Conservation (phyloP, 306 rosid species). For the Crotalaria pallida region DNA sequence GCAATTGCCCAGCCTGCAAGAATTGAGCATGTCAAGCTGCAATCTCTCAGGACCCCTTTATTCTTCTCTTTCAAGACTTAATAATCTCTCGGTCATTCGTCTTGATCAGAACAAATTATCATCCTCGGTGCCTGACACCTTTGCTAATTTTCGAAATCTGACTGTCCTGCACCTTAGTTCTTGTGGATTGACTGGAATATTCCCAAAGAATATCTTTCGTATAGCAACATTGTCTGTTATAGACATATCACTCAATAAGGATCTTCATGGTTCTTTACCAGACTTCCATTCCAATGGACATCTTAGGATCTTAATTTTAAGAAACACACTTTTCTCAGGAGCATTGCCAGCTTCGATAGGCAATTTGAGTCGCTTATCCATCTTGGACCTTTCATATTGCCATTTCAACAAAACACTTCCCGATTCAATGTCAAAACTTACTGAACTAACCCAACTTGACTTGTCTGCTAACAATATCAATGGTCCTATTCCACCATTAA, state of each 20-base stretch:
- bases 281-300: background rate
- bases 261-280: slow-evolving; percentile 19
- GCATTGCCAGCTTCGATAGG: background rate
- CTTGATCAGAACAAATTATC: slow-evolving; percentile 25
- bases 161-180: background rate
- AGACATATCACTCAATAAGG: background rate
- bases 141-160: slow-evolving; percentile 18
- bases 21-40: slow-evolving; percentile 35
- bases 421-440: slow-evolving; percentile 10
- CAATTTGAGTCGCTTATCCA: slow-evolving; percentile 8
- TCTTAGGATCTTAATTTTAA: background rate
- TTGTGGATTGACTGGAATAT: slow-evolving; percentile 15
- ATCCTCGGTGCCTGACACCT: slow-evolving; percentile 20
- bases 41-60: slow-evolving; percentile 31
- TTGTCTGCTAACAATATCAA: slow-evolving; percentile 15
- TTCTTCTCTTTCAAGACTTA: slow-evolving; percentile 7
- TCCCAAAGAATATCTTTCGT: slow-evolving; percentile 26
- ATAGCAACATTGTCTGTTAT: background rate
- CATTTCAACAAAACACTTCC: slow-evolving; percentile 14
- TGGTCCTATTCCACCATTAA: slow-evolving; percentile 20
- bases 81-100: slow-evolving; percentile 17
- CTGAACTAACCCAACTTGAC: background rate
- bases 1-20: slow-evolving; percentile 2
- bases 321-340: slow-evolving; percentile 13
- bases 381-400: background rate